A percentile compares a stretch with the other conserved stretches of the same genome.
Evolutionary conservation across 371 early-diverging fungal genomes (phyloP).

Genomic region (Actinomucor elegans): DNA sequence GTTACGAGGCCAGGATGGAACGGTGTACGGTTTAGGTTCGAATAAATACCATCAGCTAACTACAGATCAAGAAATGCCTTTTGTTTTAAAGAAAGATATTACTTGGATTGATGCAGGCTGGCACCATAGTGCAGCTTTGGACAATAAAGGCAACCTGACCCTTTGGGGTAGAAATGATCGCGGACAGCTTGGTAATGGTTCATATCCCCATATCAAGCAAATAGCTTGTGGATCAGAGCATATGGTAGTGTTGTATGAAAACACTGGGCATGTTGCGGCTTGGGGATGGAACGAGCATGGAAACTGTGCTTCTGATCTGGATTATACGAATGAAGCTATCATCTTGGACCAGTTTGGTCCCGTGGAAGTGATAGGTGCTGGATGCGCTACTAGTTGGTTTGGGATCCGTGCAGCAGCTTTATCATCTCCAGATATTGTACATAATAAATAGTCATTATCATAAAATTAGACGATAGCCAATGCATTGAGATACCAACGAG

Average conservation of each 20-base stretch:
- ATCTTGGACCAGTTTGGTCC: not conserved
- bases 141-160: constrained; percentile 25
- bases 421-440: too few species aligned
- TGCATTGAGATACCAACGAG: too few species aligned
- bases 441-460: too few species aligned
- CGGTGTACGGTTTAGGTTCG: constrained; percentile 58
- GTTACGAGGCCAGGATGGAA: constrained; percentile 40
- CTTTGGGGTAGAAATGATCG: constrained; percentile 76
- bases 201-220: constrained; percentile 23
- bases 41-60: constrained; percentile 61
- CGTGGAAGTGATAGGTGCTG: constrained; percentile 17
- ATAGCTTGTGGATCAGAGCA: constrained; percentile 84
- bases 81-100: constrained; percentile 10
- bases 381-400: constrained; percentile 33
- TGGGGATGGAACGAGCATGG: constrained; percentile 98
- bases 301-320: constrained; percentile 64
- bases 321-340: constrained; percentile 10
- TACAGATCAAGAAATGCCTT: not conserved
- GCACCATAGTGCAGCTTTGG: constrained; percentile 65
- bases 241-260: constrained; percentile 46
- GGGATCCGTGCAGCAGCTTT: too few species aligned
- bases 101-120: constrained; percentile 66
- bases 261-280: constrained; percentile 42
- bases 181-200: constrained; percentile 55
- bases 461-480: too few species aligned